Base-by-base conservation (phyloP, 768 basidiomycete genomes). In the Amanita rimosa region DNA sequence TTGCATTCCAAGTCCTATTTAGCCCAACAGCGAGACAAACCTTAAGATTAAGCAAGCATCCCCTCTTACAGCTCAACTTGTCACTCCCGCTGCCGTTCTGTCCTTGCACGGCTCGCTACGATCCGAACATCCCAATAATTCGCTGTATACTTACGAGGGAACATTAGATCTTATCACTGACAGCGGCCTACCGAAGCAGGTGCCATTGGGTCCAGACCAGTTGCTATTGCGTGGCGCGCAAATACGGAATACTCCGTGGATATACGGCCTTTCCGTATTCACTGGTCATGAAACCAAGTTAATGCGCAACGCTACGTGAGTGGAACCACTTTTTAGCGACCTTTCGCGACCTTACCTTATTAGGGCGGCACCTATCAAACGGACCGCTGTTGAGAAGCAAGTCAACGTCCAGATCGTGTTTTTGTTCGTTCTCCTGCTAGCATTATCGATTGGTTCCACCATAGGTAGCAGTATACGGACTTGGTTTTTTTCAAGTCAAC, bases 221-320 rank as follows among this genome's bases (percentile, higher is more conserved):
- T 73, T 98, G 58, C 73, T 98, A 9, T 70, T 99, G 35, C 81
- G 96, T 27, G 96, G 96, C 1, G 94, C 96, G 24, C 96, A 99
- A 62, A 62, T 99, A 49, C 76, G 96, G 49, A 99, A 99, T 63
- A 98, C 96, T 2, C 81, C 85, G 7, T 99, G 96, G 96, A 78
- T 88, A 24, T 98, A 97, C 63, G 95, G 94, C 10, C 61, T 99
- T 6, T 84, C 83, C 29, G 86, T 98, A 36, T 97, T 92, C 57
- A 95, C 93, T 0, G 96, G 96, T 0, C 96, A 98, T 60, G 94
- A 99, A 70, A 98, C 96, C 16, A 99, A 99, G 64, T 66, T 99
- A 33, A 94, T 98, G 92, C 78, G 90, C 51, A 98, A 98, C 58
- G 95, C 96, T 37, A 97, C 94, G 92, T 93, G 59, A 68, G 90